Base-by-base conservation (phyloP, 768 basidiomycete genomes). In the Tulasnella calospora region DNA sequence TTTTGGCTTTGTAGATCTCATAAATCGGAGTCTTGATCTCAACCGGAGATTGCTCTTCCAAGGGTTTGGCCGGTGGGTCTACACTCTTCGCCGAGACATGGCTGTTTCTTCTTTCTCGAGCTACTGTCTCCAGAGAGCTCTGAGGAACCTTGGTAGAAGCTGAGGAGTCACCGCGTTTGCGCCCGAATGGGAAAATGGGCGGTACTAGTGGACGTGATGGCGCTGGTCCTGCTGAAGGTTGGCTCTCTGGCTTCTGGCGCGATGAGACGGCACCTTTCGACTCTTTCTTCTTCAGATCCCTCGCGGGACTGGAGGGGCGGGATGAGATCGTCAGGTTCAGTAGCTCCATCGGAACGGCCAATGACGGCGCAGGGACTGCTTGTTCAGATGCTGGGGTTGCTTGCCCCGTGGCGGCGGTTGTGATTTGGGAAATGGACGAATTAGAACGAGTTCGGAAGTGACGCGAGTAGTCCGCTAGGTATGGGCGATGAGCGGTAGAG, bases 381-480 rank as follows among this genome's bases (percentile, higher is more conserved):
- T 67, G 61, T 67, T 67, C 61, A 17, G 61, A 67, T 12, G 61
- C 61, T 10, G 61, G 61, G 17, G 61, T 67, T 6, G 61, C 61
- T 35, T 67, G 61, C 3, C 61, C 61, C 12, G 61, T 67, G 30
- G 61, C 61, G 33, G 30, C 61, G 10, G 30, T 35, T 5, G 61
- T 67, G 61, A 67, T 67, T 67, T 67, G 61, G 4, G 61, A 67
- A 19, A 67, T 10, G 30, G 61, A 67, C 4, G 61, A 67, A 27
- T 67, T 67, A 23, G 61, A 67, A 1, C 61, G 61, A 33, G 9
- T 40, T 33, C 71, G 38, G 36, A 72, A 72, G 36, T 72, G 71
- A 17, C 71, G 71, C 35, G 71, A 72, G 38, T 72, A 72, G 44
- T 72, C 71, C 1, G 71, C 38, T 30, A 72, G 71, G 38, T 72